phyloP scores from a whole-genome alignment of 441 rosid species.

The Iberis amara region DNA sequence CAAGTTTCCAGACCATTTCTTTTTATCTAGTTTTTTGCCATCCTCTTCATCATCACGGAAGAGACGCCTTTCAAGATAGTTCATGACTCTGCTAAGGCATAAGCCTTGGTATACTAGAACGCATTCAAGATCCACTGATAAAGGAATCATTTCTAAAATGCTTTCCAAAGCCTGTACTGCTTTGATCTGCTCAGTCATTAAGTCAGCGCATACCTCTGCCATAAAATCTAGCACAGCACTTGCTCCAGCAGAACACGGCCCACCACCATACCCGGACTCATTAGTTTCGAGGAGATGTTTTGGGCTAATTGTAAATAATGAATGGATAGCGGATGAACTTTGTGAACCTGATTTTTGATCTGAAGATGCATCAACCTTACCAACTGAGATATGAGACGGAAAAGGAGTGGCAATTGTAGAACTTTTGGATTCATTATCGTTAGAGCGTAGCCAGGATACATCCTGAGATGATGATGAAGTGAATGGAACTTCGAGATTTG shows the following conservation, averaged over 20 bases:
- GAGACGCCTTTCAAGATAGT: slow-evolving; percentile 90
- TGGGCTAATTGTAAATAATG: slow-evolving; percentile 45
- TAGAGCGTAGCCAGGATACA: slow-evolving; percentile 55
- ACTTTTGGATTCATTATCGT: slow-evolving; percentile 45
- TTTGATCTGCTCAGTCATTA: slow-evolving; percentile 78
- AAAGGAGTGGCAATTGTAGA: slow-evolving; percentile 35
- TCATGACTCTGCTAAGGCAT: slow-evolving; percentile 82
- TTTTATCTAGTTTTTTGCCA: slow-evolving; percentile 76
- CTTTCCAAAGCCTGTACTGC: slow-evolving; percentile 59
- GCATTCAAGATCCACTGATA: slow-evolving; percentile 64
- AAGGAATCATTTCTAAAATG: slow-evolving; percentile 64
- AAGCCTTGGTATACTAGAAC: slow-evolving; percentile 75
- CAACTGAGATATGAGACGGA: slow-evolving; percentile 45
- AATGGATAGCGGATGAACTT: slow-evolving; percentile 38
- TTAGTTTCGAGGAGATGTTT: slow-evolving; percentile 62
- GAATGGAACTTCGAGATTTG: slow-evolving; percentile 40
- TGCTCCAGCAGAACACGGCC: slow-evolving; percentile 88
- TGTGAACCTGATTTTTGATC: slow-evolving; percentile 48
- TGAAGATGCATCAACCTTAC: slow-evolving; percentile 49
- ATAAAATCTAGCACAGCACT: slow-evolving; percentile 76
- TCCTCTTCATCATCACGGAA: slow-evolving; percentile 97
- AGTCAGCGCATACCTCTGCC: slow-evolving; percentile 81
- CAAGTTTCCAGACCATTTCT: slow-evolving; percentile 80
- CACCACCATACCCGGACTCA: slow-evolving; percentile 80
- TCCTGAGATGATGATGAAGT: slow-evolving; percentile 54